A percentile compares a stretch with the other conserved stretches of the same genome.
These are phyloP conservation scores for Lepidium sativum DNA, from an alignment of 345 rosid genomes.

Conservation along the genomic window DNA sequence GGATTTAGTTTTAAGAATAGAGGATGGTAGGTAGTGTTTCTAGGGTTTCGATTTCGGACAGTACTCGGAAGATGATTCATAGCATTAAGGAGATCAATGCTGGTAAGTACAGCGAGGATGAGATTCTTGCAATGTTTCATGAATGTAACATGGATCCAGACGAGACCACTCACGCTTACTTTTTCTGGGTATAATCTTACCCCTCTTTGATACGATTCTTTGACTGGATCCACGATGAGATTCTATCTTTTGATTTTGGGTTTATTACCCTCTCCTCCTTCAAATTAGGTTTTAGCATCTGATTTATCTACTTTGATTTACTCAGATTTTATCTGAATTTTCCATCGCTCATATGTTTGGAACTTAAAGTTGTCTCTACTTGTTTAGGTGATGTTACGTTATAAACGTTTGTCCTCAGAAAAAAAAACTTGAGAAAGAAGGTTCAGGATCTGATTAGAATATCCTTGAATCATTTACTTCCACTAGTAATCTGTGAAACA, in stretches of 20 bases:
- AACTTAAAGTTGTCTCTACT: no score
- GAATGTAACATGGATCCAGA: slow-evolving; percentile 94
- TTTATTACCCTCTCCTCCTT: neutral
- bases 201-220: neutral
- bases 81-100: slow-evolving; percentile 65
- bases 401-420: neutral
- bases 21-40: slow-evolving; percentile 67
- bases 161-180: slow-evolving; percentile 73
- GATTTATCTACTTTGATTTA: neutral
- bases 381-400: neutral
- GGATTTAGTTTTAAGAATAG: slow-evolving; percentile 15
- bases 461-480: slow-evolving; percentile 14
- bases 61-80: slow-evolving; percentile 59
- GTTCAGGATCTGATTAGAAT: slow-evolving; percentile 3
- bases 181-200: slow-evolving; percentile 41
- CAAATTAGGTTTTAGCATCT: slow-evolving; percentile 27
- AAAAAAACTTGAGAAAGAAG: neutral
- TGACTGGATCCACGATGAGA: slow-evolving; percentile 18
- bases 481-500: slow-evolving; percentile 10
- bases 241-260: slow-evolving; percentile 12
- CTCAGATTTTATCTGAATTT: neutral
- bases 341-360: no score
- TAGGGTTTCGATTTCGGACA: slow-evolving; percentile 66
- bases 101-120: slow-evolving; percentile 75
- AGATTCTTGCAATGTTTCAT: slow-evolving; percentile 85